Percentiles rank a stretch among this genome's conserved stretches.
Conservation (phyloP, 2,329 filamentous ascomycete species). For the Paraphaeosphaeria sporulosa region DNA sequence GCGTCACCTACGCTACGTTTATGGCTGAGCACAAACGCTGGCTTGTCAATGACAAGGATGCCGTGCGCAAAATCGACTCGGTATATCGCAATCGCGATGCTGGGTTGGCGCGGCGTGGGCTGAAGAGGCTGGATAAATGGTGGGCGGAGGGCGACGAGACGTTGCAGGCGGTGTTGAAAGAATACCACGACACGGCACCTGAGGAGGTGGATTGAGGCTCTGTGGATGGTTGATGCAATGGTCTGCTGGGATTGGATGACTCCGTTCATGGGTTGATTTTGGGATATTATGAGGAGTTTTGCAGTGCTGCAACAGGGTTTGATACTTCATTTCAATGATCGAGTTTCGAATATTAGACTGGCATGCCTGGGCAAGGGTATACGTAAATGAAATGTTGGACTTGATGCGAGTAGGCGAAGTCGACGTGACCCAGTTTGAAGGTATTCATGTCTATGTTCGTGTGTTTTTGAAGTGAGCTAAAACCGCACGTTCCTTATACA, state of each 20-base stretch:
- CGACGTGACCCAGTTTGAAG: too few relatives aligned
- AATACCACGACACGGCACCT: background rate
- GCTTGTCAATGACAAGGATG: conserved; percentile 29
- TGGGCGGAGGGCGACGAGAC: conserved; percentile 29
- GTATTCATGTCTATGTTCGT: too few relatives aligned
- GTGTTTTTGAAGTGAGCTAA: too few relatives aligned
- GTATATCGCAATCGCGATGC: conserved; percentile 50
- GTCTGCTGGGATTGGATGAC: background rate
- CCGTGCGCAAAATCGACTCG: conserved; percentile 38
- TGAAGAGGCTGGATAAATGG: conserved; percentile 42
- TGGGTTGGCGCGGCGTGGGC: conserved; percentile 35
- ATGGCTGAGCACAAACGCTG: conserved; percentile 27
- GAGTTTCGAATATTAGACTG: too few relatives aligned
- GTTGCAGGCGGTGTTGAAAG: conserved; percentile 25
- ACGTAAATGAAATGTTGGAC: too few relatives aligned
- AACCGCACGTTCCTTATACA: too few relatives aligned
- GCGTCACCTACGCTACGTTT: conserved; percentile 32
- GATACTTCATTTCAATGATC: too few relatives aligned
- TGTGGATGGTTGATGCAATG: background rate
- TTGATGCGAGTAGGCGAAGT: too few relatives aligned
- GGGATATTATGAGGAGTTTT: background rate
- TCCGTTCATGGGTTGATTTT: background rate
- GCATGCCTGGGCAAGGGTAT: too few relatives aligned
- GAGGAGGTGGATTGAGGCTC: background rate
- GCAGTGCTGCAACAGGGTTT: background rate